Evolutionary conservation across 2,329 filamentous ascomycete species (phyloP).

Genomic region (Graphilbum fragrans): DNA sequence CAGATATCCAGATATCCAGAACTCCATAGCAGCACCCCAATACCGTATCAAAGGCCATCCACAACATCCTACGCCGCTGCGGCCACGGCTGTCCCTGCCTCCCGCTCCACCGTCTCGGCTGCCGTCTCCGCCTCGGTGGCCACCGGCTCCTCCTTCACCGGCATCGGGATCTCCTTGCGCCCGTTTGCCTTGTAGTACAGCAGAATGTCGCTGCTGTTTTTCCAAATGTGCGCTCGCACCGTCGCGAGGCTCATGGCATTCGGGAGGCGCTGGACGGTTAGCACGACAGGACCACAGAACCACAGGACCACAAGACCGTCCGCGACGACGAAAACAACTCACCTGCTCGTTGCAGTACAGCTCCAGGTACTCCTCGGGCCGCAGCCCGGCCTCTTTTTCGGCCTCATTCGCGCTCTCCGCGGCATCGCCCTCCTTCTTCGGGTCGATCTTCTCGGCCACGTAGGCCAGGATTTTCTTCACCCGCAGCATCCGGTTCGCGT

Average conservation of each 20-base stretch:
- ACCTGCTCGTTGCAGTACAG: slow-evolving; percentile 91
- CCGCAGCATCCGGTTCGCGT: slow-evolving; percentile 92
- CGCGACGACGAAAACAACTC: slow-evolving; percentile 23
- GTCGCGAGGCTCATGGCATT: slow-evolving; percentile 89
- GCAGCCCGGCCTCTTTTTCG: slow-evolving; percentile 45
- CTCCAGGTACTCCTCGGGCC: slow-evolving; percentile 87
- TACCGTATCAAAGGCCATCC: too few species aligned
- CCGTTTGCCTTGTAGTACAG: slow-evolving; percentile 88
- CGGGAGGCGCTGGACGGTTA: slow-evolving; percentile 43
- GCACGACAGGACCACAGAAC: not conserved
- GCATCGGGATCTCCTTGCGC: slow-evolving; percentile 48
- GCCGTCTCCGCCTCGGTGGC: slow-evolving; percentile 1
- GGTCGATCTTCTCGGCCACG: slow-evolving; percentile 80
- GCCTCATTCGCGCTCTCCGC: slow-evolving; percentile 6
- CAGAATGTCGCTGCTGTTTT: slow-evolving; percentile 84
- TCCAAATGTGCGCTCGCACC: slow-evolving; percentile 85
- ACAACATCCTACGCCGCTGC: not conserved
- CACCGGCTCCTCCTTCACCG: slow-evolving; percentile 8
- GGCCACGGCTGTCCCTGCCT: not conserved
- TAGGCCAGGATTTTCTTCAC: slow-evolving; percentile 92
- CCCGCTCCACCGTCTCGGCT: not conserved
- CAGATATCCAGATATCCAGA: too few species aligned
- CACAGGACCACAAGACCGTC: too few species aligned
- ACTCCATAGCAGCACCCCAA: too few species aligned
- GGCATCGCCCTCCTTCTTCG: not conserved